Evolutionary conservation across 1,284 basidiomycete genomes (phyloP).

Genomic region (Hemileia vastatrix): DNA sequence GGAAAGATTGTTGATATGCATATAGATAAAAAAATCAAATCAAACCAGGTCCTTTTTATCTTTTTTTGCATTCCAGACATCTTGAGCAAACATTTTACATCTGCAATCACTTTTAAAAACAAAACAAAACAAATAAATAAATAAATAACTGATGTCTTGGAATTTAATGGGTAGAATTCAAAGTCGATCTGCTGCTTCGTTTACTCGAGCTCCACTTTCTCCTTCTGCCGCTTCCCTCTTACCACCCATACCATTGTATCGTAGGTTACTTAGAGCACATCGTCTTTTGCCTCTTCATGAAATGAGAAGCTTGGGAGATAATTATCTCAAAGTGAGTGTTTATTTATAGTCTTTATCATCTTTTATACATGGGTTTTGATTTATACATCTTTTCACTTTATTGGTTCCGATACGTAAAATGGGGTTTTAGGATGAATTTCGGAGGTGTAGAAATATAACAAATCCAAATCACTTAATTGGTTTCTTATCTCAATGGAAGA

Average conservation of each 20-base stretch:
- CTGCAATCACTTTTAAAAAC: no score
- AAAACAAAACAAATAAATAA: no score
- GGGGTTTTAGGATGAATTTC: conserved; percentile 14
- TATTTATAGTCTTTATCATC: neutral
- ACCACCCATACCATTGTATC: conserved; percentile 39
- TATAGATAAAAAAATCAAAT: no score
- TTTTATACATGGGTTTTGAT: neutral
- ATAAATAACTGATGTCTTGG: no score
- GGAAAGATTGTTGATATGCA: no score
- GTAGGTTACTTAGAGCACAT: conserved; percentile 38
- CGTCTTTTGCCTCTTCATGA: conserved; percentile 32
- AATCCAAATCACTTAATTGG: conserved; percentile 42
- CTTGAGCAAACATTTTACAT: no score
- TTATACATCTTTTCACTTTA: neutral
- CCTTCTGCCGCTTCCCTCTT: conserved; percentile 30
- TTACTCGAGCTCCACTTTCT: conserved; percentile 11
- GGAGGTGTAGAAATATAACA: conserved; percentile 27
- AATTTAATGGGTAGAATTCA: no score
- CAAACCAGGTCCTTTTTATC: no score
- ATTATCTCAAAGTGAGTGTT: conserved; percentile 38
- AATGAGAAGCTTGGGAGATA: conserved; percentile 43
- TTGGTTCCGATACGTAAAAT: no score
- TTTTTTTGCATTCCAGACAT: no score
- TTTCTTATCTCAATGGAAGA: conserved; percentile 43
- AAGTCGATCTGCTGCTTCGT: conserved; percentile 4